phyloP scores from a whole-genome alignment of 2,329 filamentous ascomycete genomes.

The Tolypocladium endophyticum region DNA sequence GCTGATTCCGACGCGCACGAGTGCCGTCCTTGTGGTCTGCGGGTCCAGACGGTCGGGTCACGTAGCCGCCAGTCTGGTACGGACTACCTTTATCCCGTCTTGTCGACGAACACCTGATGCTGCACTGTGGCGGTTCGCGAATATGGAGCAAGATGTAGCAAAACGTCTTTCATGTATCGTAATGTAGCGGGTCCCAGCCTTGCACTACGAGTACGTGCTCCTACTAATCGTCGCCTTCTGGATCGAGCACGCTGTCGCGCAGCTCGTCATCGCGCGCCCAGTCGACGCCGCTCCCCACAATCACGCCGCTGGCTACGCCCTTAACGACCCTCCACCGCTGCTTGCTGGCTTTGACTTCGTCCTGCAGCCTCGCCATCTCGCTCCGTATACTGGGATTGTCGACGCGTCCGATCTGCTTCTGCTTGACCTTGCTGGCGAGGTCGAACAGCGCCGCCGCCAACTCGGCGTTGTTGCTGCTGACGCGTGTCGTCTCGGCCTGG shows the following conservation, averaged over 20 bases:
- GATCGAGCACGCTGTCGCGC: constrained; percentile 61
- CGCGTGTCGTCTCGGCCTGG: constrained; percentile 46
- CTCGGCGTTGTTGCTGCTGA: constrained; percentile 49
- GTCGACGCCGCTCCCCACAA: constrained; percentile 73
- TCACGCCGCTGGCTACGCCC: constrained; percentile 64
- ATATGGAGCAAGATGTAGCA: background rate
- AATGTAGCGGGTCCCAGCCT: constrained; percentile 1
- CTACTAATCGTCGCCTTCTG: constrained; percentile 32
- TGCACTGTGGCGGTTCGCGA: background rate
- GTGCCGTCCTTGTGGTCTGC: background rate
- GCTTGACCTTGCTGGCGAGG: constrained; percentile 46
- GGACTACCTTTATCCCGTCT: background rate
- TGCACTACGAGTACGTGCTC: constrained; percentile 2
- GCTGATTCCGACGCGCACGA: background rate
- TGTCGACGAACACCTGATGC: background rate
- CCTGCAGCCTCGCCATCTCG: constrained; percentile 49
- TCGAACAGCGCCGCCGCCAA: constrained; percentile 53
- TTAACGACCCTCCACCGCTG: constrained; percentile 67
- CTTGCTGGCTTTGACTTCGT: constrained; percentile 48
- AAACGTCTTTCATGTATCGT: background rate
- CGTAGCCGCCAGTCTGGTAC: background rate
- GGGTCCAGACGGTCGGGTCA: background rate
- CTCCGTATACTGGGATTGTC: constrained; percentile 38
- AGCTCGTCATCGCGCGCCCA: constrained; percentile 64
- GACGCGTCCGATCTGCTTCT: constrained; percentile 41